These are phyloP conservation scores for Tagetes erecta DNA, from an alignment of 129 eudicot species.

Conservation along the genomic window DNA sequence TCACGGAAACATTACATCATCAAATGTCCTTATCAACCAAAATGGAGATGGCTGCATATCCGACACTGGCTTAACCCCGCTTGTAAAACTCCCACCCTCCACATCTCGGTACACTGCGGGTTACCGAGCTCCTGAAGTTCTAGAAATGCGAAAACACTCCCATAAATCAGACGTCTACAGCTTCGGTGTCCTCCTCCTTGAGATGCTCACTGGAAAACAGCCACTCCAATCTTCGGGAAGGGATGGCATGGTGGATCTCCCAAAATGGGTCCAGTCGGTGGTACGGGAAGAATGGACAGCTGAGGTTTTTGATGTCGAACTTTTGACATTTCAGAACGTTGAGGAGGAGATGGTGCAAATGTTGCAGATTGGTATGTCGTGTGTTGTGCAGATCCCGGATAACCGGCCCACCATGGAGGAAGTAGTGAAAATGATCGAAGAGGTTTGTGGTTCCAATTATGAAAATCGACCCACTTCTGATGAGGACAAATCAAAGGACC, in stretches of 20 bases:
- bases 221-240: slow-evolving; percentile 68
- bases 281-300: slow-evolving; percentile 74
- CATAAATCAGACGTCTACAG: slow-evolving; percentile 83
- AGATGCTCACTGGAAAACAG: slow-evolving; percentile 74
- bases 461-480: slow-evolving; percentile 58
- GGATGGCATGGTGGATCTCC: slow-evolving; percentile 71
- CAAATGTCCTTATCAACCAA: slow-evolving; percentile 65
- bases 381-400: slow-evolving; percentile 57
- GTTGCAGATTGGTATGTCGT: slow-evolving; percentile 84
- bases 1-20: slow-evolving; percentile 70
- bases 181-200: slow-evolving; percentile 72
- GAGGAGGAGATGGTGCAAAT: slow-evolving; percentile 91
- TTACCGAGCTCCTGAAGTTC: slow-evolving; percentile 73
- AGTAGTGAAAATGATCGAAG: slow-evolving; percentile 75
- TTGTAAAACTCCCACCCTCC: slow-evolving; percentile 54
- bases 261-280: slow-evolving; percentile 52
- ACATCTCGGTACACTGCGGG: slow-evolving; percentile 55
- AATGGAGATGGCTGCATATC: slow-evolving; percentile 54
- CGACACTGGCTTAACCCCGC: slow-evolving; percentile 61
- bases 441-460: slow-evolving; percentile 54
- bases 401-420: slow-evolving; percentile 65
- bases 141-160: slow-evolving; percentile 54
- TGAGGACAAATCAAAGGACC: slow-evolving; percentile 47
- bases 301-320: slow-evolving; percentile 73
- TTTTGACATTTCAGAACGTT: slow-evolving; percentile 62